Conservation (phyloP, 768 basidiomycete species). For the Suillus bovinus region DNA sequence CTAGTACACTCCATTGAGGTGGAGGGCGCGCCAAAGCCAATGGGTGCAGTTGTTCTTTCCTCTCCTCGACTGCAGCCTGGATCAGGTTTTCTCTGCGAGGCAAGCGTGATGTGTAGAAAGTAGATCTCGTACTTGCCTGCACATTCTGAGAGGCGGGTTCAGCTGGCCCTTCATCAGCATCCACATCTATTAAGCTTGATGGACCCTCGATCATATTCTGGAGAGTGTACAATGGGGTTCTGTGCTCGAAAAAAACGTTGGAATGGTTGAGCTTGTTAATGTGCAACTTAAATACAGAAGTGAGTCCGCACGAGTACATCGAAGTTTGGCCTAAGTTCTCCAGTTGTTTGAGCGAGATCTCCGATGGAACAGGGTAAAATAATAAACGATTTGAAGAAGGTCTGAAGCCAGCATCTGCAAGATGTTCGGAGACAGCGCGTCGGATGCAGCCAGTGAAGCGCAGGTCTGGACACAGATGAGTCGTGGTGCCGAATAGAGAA, state of each 20-base stretch:
- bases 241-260: not conserved
- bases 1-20: slow-evolving; percentile 25
- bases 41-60: slow-evolving; percentile 22
- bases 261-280: slow-evolving; percentile 17
- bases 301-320: slow-evolving; percentile 27
- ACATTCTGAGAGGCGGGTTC: not conserved
- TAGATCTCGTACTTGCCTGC: not conserved
- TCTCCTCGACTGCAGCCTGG: not conserved
- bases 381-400: slow-evolving; percentile 31
- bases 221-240: not conserved
- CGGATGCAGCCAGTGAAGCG: slow-evolving; percentile 47
- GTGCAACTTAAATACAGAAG: slow-evolving; percentile 31
- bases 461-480: slow-evolving; percentile 39
- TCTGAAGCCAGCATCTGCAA: slow-evolving; percentile 26
- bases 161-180: not conserved
- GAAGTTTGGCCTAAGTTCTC: slow-evolving; percentile 22
- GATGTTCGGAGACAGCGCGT: slow-evolving; percentile 17
- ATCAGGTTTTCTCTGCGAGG: not conserved
- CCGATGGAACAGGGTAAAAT: slow-evolving; percentile 45
- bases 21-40: slow-evolving; percentile 29
- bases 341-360: slow-evolving; percentile 34
- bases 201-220: not conserved
- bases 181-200: not conserved
- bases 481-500: not conserved
- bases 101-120: not conserved